These are phyloP conservation scores for Lasiodiplodia hormozganensis DNA, from an alignment of 2,329 filamentous ascomycete species.

Conservation along the genomic window DNA sequence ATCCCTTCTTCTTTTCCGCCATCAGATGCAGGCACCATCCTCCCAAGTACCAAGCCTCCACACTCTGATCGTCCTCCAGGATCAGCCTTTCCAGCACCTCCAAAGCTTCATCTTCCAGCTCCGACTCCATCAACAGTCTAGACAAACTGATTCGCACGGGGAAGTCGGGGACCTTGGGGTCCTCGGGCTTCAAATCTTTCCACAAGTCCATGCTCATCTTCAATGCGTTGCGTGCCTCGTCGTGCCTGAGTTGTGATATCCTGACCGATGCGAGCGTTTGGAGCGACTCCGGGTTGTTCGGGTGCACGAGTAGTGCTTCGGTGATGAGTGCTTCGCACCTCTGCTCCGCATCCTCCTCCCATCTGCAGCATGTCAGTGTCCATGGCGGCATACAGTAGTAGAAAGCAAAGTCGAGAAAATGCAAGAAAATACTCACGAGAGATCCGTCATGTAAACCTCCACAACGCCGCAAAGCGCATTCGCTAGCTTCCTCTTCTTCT, in stretches of 20 bases:
- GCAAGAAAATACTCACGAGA: constrained; percentile 68
- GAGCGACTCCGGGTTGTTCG: constrained; percentile 83
- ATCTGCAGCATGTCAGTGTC: constrained; percentile 46
- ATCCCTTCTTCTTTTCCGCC: constrained; percentile 69
- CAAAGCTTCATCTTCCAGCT: constrained; percentile 83
- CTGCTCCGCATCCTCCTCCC: constrained; percentile 87
- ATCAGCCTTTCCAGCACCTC: constrained; percentile 84
- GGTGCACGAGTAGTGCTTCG: constrained; percentile 85
- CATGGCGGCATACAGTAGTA: neutral
- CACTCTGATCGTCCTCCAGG: constrained; percentile 88
- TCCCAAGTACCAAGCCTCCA: constrained; percentile 96
- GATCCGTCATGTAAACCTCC: constrained; percentile 98
- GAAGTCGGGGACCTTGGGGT: constrained; percentile 81
- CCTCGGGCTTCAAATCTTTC: constrained; percentile 76
- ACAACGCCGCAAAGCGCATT: constrained; percentile 92
- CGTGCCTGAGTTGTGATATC: constrained; percentile 81
- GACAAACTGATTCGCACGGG: constrained; percentile 83
- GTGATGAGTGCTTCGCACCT: constrained; percentile 89
- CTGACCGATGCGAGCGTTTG: constrained; percentile 94
- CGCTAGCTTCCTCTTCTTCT: constrained; percentile 82
- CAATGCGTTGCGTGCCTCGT: constrained; percentile 82
- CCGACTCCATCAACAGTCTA: constrained; percentile 87
- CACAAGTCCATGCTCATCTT: constrained; percentile 81
- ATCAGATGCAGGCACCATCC: constrained; percentile 89
- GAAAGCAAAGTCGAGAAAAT: neutral